phyloP scores from a whole-genome alignment of 1,139 yeast species.

The Magnusiomyces magnusii region DNA sequence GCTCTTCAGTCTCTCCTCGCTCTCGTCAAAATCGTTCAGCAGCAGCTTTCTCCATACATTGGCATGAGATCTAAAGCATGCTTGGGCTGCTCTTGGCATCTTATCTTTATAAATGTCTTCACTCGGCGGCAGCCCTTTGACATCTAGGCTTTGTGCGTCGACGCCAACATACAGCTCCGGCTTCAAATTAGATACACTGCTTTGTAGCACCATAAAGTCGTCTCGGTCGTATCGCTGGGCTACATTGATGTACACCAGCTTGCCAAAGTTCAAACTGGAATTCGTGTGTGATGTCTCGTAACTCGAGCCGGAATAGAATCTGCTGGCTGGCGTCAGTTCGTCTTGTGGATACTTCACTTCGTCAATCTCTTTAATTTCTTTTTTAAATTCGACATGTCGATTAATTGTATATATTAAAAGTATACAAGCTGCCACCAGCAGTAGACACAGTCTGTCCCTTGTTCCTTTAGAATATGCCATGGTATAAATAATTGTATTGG shows the following conservation, averaged over 20 bases:
- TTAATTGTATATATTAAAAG: too few species aligned
- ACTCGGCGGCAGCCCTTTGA: slow-evolving; percentile 16
- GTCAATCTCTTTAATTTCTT: not conserved
- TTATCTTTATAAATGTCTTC: slow-evolving; percentile 4
- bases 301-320: not conserved
- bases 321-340: not conserved
- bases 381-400: not conserved
- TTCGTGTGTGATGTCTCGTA: slow-evolving; percentile 7
- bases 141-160: slow-evolving; percentile 5
- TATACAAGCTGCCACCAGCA: too few species aligned
- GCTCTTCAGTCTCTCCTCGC: not conserved
- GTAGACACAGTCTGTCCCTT: too few species aligned
- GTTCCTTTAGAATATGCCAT: too few species aligned
- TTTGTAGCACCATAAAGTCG: slow-evolving; percentile 18
- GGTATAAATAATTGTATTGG: too few species aligned
- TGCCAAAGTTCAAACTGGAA: slow-evolving; percentile 20
- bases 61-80: slow-evolving; percentile 9
- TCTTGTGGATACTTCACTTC: not conserved
- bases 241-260: slow-evolving; percentile 18
- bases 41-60: slow-evolving; percentile 7
- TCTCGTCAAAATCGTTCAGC: not conserved
- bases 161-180: slow-evolving; percentile 15
- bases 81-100: slow-evolving; percentile 3
- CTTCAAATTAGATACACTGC: slow-evolving; percentile 12
- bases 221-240: slow-evolving; percentile 16